Evolutionary conservation across 306 rosid genomes (phyloP), one percentile per base, ranked within the genome.

Genomic region (Quercus variabilis): DNA sequence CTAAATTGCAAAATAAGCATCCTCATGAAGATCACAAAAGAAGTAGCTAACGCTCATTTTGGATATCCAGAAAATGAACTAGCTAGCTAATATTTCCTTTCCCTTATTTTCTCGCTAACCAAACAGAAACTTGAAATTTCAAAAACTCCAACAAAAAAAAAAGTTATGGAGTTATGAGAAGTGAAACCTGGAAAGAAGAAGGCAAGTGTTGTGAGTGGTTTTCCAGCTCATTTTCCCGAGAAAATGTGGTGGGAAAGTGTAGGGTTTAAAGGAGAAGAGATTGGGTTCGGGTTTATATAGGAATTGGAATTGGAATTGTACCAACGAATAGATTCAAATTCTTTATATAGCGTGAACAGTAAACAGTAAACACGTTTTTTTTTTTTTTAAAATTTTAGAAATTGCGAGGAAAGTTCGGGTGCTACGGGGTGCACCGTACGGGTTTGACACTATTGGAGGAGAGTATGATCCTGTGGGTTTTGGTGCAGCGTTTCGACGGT

Each of bases 111-210:
- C 65, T 56, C 43, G 41, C 52, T 63, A 77, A 60, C 72, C 17
- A 18, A 81, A 62, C 64, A 51, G 78, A 19, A 55, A 15, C 25
- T 49, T 26, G 20, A 21, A 52, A 70, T 15, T 56, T 35, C 26
- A 10, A 62, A 57, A 60, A 49, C 3, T 28, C 11, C 14, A 31
- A 20, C 55, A 55, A 18, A 10, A n/a, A 63, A 13, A 26, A 7
- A 43, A 73, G 19, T 35, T 23, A 49, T 13, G 71, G 30, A 64
- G 65, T 15, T 7, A 59, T 19, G 77, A 70, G 55, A 67, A 80
- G 12, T 60, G 68, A 65, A 77, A 85, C 94, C 94, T 90, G 73
- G 82, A 70, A 12, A 80, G 73, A 33, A 81, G 19, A 75, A 85
- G 65, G 26, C 69, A 71, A 57, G 74, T 15, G 54, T 10, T 15